phyloP scores from a whole-genome alignment of 2,329 filamentous ascomycete genomes.

The Colletotrichum theobromicola region DNA sequence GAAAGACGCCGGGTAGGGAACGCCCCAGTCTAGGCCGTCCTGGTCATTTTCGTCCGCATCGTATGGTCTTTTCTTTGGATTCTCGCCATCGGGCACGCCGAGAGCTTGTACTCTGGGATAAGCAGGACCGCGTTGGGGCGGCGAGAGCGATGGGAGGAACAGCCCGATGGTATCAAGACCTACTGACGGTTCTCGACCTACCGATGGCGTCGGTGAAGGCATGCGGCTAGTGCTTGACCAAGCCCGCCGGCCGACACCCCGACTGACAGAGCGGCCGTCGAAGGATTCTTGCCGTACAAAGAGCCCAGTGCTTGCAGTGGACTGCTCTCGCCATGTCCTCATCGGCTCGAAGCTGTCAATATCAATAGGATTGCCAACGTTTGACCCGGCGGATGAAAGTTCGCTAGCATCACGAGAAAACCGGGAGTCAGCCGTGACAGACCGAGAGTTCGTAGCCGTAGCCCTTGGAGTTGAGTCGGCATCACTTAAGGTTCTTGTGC shows the following conservation, averaged over 20 bases:
- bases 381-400: not conserved
- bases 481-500: not conserved
- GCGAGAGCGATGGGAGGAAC: not conserved
- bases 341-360: not conserved
- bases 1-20: not conserved
- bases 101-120: not conserved
- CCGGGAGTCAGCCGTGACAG: not conserved
- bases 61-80: not conserved
- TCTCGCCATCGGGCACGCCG: not conserved
- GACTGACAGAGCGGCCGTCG: not conserved
- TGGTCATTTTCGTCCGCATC: not conserved
- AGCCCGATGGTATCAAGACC: not conserved
- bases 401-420: not conserved
- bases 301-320: not conserved
- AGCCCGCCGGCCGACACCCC: not conserved
- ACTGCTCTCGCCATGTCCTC: not conserved
- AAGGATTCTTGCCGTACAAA: not conserved
- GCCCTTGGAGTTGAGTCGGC: not conserved
- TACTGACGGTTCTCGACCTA: not conserved
- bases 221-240: not conserved
- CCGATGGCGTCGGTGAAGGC: not conserved
- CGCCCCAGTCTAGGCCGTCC: not conserved
- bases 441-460: not conserved
- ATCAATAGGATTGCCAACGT: constrained; percentile 1
- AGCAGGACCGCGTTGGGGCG: not conserved